These are phyloP conservation scores for Pterulicium gracile DNA, from an alignment of 1,284 basidiomycete genomes.

Conservation along the genomic window DNA sequence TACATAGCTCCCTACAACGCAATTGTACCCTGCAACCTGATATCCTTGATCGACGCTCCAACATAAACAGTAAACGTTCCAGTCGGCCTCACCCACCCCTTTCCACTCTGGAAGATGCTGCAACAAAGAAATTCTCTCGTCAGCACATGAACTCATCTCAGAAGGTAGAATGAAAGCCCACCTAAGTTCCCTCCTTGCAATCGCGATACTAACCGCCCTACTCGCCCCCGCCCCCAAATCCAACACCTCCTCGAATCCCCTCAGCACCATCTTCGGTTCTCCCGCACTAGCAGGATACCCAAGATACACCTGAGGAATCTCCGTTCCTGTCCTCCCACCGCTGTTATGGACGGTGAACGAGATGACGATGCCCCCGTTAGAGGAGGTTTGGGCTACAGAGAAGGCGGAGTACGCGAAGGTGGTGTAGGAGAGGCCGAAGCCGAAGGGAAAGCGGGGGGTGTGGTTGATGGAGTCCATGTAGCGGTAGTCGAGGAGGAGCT, in stretches of 20 bases:
- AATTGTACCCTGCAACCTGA: slow-evolving; percentile 2
- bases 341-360: slow-evolving; percentile 41
- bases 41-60: slow-evolving; percentile 12
- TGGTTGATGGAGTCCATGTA: slow-evolving; percentile 53
- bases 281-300: slow-evolving; percentile 35
- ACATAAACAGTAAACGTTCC: slow-evolving; percentile 11
- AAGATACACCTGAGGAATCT: slow-evolving; percentile 46
- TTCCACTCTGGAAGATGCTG: slow-evolving; percentile 11
- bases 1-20: no score
- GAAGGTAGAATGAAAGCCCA: slow-evolving; percentile 14
- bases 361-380: slow-evolving; percentile 24
- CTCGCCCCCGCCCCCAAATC: slow-evolving; percentile 20
- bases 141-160: no score
- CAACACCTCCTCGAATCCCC: slow-evolving; percentile 41
- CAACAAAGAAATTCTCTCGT: background rate
- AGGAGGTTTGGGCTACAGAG: slow-evolving; percentile 19
- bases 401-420: slow-evolving; percentile 54
- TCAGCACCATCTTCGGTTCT: slow-evolving; percentile 36
- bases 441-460: slow-evolving; percentile 57
- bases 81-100: slow-evolving; percentile 9
- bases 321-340: slow-evolving; percentile 37
- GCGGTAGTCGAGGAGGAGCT: slow-evolving; percentile 55
- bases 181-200: slow-evolving; percentile 29
- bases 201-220: slow-evolving; percentile 19
- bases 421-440: slow-evolving; percentile 75